Evolutionary conservation across 129 eudicot species (phyloP).

Genomic region (Tanacetum coccineum): DNA sequence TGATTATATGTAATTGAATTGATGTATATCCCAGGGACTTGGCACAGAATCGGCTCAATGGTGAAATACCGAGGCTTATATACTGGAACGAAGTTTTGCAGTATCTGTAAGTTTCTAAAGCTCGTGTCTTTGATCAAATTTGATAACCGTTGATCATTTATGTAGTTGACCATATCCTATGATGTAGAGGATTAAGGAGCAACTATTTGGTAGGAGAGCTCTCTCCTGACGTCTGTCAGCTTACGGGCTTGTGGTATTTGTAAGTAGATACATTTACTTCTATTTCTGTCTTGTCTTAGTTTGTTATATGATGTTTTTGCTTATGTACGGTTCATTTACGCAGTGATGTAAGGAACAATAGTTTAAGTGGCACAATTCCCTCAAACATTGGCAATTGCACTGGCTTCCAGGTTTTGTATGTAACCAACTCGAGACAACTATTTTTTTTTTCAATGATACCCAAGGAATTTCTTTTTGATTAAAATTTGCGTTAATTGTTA

Average conservation of each 20-base stretch:
- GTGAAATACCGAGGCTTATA: conserved; percentile 93
- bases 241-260: conserved; percentile 99
- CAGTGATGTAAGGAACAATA: conserved; percentile 97
- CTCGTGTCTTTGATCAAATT: background rate
- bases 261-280: conserved; percentile 38
- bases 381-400: conserved; percentile 88
- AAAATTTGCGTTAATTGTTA: conserved; percentile 22
- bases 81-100: conserved; percentile 98
- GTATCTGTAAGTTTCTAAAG: conserved; percentile 62
- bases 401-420: conserved; percentile 97
- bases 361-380: conserved; percentile 88
- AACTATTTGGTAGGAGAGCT: conserved; percentile 75
- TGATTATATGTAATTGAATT: background rate
- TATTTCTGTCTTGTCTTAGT: background rate
- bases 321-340: background rate
- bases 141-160: background rate
- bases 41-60: conserved; percentile 83
- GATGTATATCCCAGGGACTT: conserved; percentile 52
- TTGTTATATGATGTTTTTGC: background rate
- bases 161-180: background rate
- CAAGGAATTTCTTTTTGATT: background rate
- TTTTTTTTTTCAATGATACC: background rate
- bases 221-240: conserved; percentile 92
- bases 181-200: conserved; percentile 74
- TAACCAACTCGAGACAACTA: conserved; percentile 12